These are phyloP conservation scores for Blumeria hordei DNA, from an alignment of 2,329 filamentous ascomycete genomes.

Conservation along the genomic window DNA sequence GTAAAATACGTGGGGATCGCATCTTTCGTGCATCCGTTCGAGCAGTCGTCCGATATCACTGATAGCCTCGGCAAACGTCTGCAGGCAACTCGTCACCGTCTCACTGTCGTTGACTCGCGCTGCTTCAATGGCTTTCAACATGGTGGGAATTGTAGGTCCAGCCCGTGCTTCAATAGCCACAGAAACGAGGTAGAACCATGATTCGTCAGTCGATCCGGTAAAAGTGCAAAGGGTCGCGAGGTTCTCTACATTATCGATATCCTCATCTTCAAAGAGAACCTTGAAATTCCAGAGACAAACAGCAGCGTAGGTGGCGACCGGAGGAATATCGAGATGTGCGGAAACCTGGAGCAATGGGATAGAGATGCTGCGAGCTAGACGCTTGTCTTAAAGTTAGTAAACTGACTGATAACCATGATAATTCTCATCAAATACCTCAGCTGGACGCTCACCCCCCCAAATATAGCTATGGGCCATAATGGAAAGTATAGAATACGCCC, in stretches of 20 bases:
- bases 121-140: conserved; percentile 68
- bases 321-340: conserved; percentile 57
- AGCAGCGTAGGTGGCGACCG: conserved; percentile 82
- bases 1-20: conserved; percentile 87
- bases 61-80: conserved; percentile 61
- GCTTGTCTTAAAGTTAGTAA: conserved; percentile 13
- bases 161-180: conserved; percentile 88
- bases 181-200: conserved; percentile 94
- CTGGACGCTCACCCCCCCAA: conserved; percentile 73
- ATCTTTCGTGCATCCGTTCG: conserved; percentile 81
- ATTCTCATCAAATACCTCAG: conserved; percentile 41
- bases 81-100: conserved; percentile 56
- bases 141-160: conserved; percentile 64
- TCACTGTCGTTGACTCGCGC: conserved; percentile 43
- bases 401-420: neutral
- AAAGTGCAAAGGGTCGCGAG: conserved; percentile 73
- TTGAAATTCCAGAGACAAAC: conserved; percentile 95
- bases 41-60: conserved; percentile 63
- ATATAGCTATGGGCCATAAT: conserved; percentile 93
- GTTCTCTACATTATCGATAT: conserved; percentile 65
- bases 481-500: conserved; percentile 71
- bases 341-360: conserved; percentile 62
- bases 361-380: conserved; percentile 58
- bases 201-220: conserved; percentile 85
- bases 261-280: conserved; percentile 64